These are phyloP conservation scores for Coelastrella sp. DNA, from an alignment of 139 green algal species.

Conservation along the genomic window DNA sequence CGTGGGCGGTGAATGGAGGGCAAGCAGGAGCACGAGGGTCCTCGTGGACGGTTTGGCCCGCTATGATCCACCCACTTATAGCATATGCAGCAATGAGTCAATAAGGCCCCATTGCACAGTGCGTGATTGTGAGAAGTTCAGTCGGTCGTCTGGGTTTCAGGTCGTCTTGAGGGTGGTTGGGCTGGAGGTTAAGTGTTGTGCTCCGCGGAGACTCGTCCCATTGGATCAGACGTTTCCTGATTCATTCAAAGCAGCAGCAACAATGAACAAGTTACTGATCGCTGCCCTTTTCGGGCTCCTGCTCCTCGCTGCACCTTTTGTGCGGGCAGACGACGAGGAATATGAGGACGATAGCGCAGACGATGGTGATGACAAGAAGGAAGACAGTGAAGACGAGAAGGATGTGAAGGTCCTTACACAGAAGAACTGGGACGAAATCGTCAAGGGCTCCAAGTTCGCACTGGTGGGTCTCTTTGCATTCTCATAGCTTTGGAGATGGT, in stretches of 20 bases:
- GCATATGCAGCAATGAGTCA: too few species aligned
- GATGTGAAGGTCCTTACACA: conserved; percentile 79
- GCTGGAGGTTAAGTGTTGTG: too few species aligned
- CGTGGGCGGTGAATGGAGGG: too few species aligned
- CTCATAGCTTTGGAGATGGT: neutral
- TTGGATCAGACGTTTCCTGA: neutral
- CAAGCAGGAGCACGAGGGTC: too few species aligned
- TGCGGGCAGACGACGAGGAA: conserved; percentile 55
- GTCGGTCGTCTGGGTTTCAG: too few species aligned
- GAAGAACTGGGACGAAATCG: conserved; percentile 73
- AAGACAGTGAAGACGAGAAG: conserved; percentile 63
- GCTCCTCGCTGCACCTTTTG: conserved; percentile 57
- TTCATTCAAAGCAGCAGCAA: neutral
- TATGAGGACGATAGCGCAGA: conserved; percentile 61
- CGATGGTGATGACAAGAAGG: conserved; percentile 19
- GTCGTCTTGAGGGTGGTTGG: too few species aligned
- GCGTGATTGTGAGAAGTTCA: too few species aligned
- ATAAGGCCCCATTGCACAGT: too few species aligned
- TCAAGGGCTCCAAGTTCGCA: conserved; percentile 72
- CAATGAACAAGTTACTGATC: conserved; percentile 40
- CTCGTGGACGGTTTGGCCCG: too few species aligned
- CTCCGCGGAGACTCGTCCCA: too few species aligned
- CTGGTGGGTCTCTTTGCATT: conserved; percentile 59
- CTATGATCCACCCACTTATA: too few species aligned
- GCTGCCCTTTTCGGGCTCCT: conserved; percentile 54